Percentiles rank a stretch among this genome's conserved stretches.
Conservation (phyloP, 2,329 filamentous ascomycete species). For the Arthrocladium fulminans region DNA sequence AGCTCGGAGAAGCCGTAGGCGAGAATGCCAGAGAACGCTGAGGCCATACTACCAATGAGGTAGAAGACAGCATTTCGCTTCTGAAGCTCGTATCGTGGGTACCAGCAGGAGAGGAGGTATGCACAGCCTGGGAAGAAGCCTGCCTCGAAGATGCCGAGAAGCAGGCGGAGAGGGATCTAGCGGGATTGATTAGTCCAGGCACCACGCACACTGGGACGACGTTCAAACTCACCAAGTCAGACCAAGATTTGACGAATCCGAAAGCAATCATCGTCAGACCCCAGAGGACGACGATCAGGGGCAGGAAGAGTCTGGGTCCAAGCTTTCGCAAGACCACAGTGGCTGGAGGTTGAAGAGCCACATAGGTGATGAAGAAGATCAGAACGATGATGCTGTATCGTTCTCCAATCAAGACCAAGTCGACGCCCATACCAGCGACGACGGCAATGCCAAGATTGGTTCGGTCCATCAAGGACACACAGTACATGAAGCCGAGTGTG, state of each 20-base stretch:
- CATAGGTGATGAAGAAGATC: constrained; percentile 66
- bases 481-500: constrained; percentile 60
- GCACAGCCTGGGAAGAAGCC: constrained; percentile 63
- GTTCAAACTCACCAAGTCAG: constrained; percentile 7
- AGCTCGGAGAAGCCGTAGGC: constrained; percentile 36
- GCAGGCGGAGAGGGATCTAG: constrained; percentile 23
- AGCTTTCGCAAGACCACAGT: constrained; percentile 60
- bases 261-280: constrained; percentile 33
- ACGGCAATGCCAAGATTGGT: constrained; percentile 65
- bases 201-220: constrained; percentile 18
- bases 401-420: constrained; percentile 16
- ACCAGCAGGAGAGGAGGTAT: constrained; percentile 67
- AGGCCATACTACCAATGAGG: constrained; percentile 40
- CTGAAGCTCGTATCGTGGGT: constrained; percentile 38
- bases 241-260: constrained; percentile 21
- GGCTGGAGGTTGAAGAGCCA: constrained; percentile 61
- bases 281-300: constrained; percentile 30
- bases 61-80: constrained; percentile 41
- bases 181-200: neutral
- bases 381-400: constrained; percentile 54
- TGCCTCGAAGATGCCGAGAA: constrained; percentile 58
- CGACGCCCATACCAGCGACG: constrained; percentile 48
- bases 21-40: constrained; percentile 40
- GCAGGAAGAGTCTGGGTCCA: constrained; percentile 36
- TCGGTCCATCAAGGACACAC: constrained; percentile 67